Conservation (phyloP, 257 asterid genomes). For the Capsicum chinense region DNA sequence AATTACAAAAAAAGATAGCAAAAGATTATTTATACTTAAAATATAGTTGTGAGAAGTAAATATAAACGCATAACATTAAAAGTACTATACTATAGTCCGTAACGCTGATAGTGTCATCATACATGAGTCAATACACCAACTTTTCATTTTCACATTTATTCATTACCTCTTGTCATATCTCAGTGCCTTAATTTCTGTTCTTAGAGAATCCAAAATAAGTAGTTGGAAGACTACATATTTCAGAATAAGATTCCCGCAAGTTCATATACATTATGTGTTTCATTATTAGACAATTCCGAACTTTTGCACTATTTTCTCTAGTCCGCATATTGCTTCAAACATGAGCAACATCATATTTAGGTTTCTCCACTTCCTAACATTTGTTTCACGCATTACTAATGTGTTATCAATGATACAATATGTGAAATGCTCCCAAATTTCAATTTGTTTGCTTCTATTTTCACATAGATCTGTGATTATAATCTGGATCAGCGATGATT, state of each 20-base stretch:
- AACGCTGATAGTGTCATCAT: not conserved
- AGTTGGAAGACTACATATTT: not conserved
- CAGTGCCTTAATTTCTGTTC: not conserved
- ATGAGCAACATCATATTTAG: not conserved
- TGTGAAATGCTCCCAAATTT: not conserved
- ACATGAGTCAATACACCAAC: not conserved
- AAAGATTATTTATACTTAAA: slow-evolving; percentile 20
- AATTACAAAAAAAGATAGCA: slow-evolving; percentile 47
- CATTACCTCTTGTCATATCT: not conserved
- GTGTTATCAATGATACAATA: not conserved
- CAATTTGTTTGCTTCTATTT: too few relatives aligned
- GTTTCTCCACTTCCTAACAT: not conserved
- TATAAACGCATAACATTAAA: not conserved
- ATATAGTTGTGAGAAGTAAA: not conserved
- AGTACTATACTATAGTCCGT: not conserved
- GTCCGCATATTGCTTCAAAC: not conserved
- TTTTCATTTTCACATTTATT: not conserved
- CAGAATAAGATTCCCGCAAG: not conserved
- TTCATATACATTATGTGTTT: not conserved
- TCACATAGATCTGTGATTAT: too few relatives aligned
- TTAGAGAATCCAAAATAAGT: not conserved
- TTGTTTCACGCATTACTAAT: not conserved
- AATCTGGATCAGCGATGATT: too few relatives aligned
- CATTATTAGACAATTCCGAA: not conserved
- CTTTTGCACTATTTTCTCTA: not conserved